Conservation (phyloP, 176 grass and related monocot genomes). For the Elaeis guineensis region DNA sequence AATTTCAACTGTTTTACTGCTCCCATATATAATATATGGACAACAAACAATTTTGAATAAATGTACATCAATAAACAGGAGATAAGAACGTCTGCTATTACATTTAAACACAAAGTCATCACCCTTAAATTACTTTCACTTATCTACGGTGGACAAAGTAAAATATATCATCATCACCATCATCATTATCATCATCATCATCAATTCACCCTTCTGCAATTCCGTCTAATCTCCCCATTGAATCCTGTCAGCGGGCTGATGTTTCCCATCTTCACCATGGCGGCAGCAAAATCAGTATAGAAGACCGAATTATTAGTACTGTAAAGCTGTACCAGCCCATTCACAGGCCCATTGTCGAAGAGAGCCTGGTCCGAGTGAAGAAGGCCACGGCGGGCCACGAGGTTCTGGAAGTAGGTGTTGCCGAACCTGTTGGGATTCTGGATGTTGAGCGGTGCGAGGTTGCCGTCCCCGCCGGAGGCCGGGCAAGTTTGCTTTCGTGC, state of each 20-base stretch:
- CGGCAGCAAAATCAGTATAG: not conserved
- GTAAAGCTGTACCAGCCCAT: not conserved
- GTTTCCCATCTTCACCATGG: conserved; percentile 13
- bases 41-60: no score
- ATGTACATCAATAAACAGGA: no score
- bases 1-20: no score
- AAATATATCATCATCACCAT: not conserved
- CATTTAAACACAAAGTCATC: no score
- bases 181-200: not conserved
- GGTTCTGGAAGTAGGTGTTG: not conserved
- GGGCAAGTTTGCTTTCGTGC: not conserved
- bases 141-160: no score
- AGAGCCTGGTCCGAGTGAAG: conserved; percentile 12
- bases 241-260: not conserved
- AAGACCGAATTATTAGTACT: not conserved
- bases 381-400: not conserved
- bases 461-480: not conserved
- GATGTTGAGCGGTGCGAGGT: not conserved
- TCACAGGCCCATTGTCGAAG: not conserved
- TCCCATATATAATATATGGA: no score
- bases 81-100: no score
- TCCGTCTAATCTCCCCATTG: not conserved
- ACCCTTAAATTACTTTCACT: no score
- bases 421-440: conserved; percentile 1
- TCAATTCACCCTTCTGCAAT: not conserved